phyloP scores from a whole-genome alignment of 805 yeast species.

The Candida orba region DNA sequence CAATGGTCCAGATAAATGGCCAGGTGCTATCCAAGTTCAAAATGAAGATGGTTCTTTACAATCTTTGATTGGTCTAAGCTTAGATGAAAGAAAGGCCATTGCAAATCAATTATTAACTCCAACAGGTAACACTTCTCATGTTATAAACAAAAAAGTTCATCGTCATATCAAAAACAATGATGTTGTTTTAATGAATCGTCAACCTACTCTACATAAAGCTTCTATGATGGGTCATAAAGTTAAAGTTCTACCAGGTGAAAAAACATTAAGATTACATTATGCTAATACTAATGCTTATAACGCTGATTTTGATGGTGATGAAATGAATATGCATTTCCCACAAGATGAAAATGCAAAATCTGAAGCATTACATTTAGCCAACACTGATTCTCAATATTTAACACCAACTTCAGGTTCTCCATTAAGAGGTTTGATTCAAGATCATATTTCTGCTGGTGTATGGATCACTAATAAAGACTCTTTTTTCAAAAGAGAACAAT shows the following conservation, averaged over 20 bases:
- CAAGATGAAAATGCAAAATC: constrained; percentile 96
- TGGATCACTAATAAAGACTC: constrained; percentile 94
- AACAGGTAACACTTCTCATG: constrained; percentile 42
- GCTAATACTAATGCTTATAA: constrained; percentile 99
- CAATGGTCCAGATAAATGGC: constrained; percentile 98
- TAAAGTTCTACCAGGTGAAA: constrained; percentile 93
- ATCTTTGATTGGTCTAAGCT: constrained; percentile 79
- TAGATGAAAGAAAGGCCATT: constrained; percentile 89
- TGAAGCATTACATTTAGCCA: constrained; percentile 90
- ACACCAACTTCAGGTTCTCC: constrained; percentile 99
- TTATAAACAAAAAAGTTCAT: constrained; percentile 83
- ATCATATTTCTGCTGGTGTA: constrained; percentile 97
- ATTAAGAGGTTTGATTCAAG: constrained; percentile 97
- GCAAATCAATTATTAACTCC: constrained; percentile 96
- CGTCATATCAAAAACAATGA: constrained; percentile 94
- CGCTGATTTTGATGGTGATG: constrained; percentile 99
- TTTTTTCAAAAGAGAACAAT: constrained; percentile 83
- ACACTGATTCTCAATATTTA: constrained; percentile 94
- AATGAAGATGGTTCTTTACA: constrained; percentile 87
- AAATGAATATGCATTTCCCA: constrained; percentile 99
- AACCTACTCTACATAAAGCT: constrained; percentile 97
- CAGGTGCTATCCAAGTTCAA: constrained; percentile 95
- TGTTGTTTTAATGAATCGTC: constrained; percentile 97
- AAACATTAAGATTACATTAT: constrained; percentile 91
- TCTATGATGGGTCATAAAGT: constrained; percentile 99